Percentiles rank a stretch among this genome's conserved stretches.
Evolutionary conservation across 1,284 basidiomycete species (phyloP).

Genomic region (Moesziomyces sp.): DNA sequence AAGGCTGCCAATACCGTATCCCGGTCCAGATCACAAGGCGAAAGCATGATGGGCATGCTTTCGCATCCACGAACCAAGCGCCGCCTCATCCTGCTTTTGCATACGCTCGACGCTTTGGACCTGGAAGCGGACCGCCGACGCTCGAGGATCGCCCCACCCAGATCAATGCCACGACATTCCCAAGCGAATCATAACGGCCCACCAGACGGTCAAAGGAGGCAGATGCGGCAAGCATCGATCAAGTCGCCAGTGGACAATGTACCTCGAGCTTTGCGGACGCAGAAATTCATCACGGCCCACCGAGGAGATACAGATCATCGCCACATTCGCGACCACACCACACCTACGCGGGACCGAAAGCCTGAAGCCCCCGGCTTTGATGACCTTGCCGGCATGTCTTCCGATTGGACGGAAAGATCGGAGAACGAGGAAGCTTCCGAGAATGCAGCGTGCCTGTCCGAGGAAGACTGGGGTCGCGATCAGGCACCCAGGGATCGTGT

Average conservation of each 20-base stretch:
- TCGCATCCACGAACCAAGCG: constrained; percentile 25
- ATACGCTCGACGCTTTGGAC: constrained; percentile 26
- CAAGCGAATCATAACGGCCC: neutral
- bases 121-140: constrained; percentile 21
- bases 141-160: neutral
- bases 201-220: neutral
- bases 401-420: constrained; percentile 50
- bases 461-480: constrained; percentile 17
- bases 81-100: constrained; percentile 25
- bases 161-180: neutral
- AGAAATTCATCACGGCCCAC: constrained; percentile 1
- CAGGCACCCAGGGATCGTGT: constrained; percentile 6
- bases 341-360: constrained; percentile 8
- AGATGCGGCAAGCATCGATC: neutral
- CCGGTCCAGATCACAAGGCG: constrained; percentile 6
- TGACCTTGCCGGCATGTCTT: constrained; percentile 43
- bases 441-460: constrained; percentile 18
- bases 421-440: constrained; percentile 45
- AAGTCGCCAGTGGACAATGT: neutral
- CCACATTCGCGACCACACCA: constrained; percentile 6
- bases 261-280: constrained; percentile 11
- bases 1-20: neutral
- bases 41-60: constrained; percentile 15
- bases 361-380: constrained; percentile 4
- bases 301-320: constrained; percentile 8